Evolutionary conservation across 1,139 yeast genomes (phyloP).

Genomic region (Pneumocystis sp.): DNA sequence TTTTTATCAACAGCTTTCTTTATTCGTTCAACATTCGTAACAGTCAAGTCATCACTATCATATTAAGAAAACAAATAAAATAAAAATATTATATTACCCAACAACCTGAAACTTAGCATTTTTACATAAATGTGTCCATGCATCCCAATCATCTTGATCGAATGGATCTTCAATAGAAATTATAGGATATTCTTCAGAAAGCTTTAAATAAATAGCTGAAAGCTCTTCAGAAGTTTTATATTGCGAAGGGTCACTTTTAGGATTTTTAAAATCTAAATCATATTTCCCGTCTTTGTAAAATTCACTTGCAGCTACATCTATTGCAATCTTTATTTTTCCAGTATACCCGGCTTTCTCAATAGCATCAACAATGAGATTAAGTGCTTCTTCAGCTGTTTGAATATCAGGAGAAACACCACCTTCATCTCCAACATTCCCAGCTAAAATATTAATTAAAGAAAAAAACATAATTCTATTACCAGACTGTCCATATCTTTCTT

Average conservation of each 20-base stretch:
- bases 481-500: constrained; percentile 84
- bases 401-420: constrained; percentile 99
- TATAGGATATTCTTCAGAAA: constrained; percentile 82
- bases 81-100: constrained; percentile 21
- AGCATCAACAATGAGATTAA: constrained; percentile 76
- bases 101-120: constrained; percentile 71
- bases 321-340: constrained; percentile 76
- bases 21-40: constrained; percentile 89
- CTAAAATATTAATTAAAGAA: constrained; percentile 21
- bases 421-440: constrained; percentile 99
- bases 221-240: constrained; percentile 80
- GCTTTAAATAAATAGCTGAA: constrained; percentile 63
- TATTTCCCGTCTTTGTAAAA: constrained; percentile 90
- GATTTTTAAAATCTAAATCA: constrained; percentile 95
- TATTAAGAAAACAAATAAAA: neutral
- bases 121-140: constrained; percentile 76
- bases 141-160: constrained; percentile 97
- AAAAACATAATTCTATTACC: neutral
- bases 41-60: constrained; percentile 76
- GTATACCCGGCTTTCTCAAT: constrained; percentile 86
- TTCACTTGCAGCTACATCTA: constrained; percentile 93
- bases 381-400: constrained; percentile 83
- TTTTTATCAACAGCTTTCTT: constrained; percentile 88
- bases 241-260: constrained; percentile 71
- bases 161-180: constrained; percentile 96